These are phyloP conservation scores for Lentinula aciculospora DNA, from an alignment of 768 basidiomycete genomes.

Conservation along the genomic window DNA sequence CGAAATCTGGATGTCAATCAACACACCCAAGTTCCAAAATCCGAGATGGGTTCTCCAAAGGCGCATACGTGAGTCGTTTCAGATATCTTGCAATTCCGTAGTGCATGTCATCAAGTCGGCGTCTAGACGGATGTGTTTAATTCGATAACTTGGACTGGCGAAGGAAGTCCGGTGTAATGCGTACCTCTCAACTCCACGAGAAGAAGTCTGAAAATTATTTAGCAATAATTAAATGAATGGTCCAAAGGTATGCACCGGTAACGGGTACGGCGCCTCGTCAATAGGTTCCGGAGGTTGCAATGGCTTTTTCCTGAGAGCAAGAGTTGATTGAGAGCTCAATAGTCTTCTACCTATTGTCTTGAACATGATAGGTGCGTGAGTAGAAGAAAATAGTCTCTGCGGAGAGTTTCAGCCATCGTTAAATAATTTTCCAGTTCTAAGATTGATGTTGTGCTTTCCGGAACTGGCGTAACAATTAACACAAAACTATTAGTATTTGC, in stretches of 20 bases:
- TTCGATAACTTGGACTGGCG: no score
- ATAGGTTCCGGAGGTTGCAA: not conserved
- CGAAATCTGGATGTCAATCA: not conserved
- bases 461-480: not conserved
- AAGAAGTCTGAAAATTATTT: not conserved
- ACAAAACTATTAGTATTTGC: not conserved
- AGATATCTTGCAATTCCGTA: conserved; percentile 1
- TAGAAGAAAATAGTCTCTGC: not conserved
- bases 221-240: not conserved
- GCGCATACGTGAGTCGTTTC: not conserved
- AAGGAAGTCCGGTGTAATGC: not conserved
- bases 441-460: not conserved
- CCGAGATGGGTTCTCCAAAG: not conserved
- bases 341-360: not conserved
- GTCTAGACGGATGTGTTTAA: not conserved
- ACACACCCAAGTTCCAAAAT: conserved; percentile 4
- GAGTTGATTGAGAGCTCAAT: not conserved
- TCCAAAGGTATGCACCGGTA: not conserved
- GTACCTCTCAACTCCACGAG: conserved; percentile 6
- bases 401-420: not conserved
- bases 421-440: not conserved
- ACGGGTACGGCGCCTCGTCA: not conserved
- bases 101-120: conserved; percentile 7
- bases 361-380: not conserved
- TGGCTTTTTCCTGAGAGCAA: not conserved